Percentiles rank a stretch among this genome's conserved stretches.
Conservation (phyloP, 768 basidiomycete species). For the Mycena rebaudengoi region DNA sequence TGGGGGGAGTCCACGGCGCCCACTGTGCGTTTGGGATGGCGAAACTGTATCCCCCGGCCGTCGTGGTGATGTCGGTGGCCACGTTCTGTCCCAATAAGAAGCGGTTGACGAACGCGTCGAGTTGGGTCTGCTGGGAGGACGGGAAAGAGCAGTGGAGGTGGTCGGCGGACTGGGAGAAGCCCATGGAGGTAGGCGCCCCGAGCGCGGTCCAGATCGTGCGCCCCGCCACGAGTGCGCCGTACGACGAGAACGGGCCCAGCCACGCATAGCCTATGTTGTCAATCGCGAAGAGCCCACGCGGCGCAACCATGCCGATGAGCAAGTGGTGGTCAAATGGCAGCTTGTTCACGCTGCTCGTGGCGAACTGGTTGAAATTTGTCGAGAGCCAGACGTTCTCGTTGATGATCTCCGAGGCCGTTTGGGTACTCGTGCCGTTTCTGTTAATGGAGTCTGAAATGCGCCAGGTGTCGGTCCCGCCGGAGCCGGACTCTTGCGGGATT, state of each 20-base stretch:
- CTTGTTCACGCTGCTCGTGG: constrained; percentile 46
- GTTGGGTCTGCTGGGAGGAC: constrained; percentile 48
- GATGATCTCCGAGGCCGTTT: constrained; percentile 67
- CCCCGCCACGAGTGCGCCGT: constrained; percentile 60
- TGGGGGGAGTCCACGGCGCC: constrained; percentile 26
- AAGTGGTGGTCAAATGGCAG: constrained; percentile 71
- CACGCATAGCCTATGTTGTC: constrained; percentile 61
- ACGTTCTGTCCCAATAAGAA: constrained; percentile 59
- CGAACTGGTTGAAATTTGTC: constrained; percentile 55
- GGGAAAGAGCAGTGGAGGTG: constrained; percentile 68
- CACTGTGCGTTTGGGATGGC: constrained; percentile 31
- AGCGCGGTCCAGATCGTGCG: constrained; percentile 60
- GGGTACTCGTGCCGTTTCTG: constrained; percentile 51
- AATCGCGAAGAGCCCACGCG: constrained; percentile 59
- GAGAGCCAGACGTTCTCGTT: constrained; percentile 72
- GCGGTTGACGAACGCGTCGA: constrained; percentile 64
- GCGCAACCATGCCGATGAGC: constrained; percentile 63
- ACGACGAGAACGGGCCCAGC: constrained; percentile 59
- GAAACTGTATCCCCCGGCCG: constrained; percentile 43
- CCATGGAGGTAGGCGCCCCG: constrained; percentile 55
- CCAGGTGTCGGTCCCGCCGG: no score
- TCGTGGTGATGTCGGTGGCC: constrained; percentile 56
- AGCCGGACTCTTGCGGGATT: no score
- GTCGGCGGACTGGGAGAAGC: constrained; percentile 61
- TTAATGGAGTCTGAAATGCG: constrained; percentile 60